Evolutionary conservation across 495 filamentous ascomycete species (phyloP), one percentile per base, ranked within the genome.

Genomic region (Neurospora hispaniola): DNA sequence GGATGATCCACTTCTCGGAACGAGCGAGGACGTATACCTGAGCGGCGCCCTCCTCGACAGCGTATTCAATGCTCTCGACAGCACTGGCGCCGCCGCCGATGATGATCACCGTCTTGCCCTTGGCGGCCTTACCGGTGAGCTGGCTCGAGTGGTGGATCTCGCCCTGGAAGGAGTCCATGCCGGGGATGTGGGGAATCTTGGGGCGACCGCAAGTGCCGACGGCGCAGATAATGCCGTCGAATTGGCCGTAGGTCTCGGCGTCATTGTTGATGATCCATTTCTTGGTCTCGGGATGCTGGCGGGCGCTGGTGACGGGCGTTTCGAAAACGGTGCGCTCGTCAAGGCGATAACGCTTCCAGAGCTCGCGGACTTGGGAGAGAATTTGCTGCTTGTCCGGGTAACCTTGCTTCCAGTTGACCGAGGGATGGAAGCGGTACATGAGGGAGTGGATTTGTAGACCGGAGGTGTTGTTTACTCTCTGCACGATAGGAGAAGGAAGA

Each of bases 391-490:
- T 89, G 69, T 90, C 86, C 0, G 93, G 93, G 77, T 96, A 96
- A 59, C 91, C 91, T 16, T 82, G 81, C n/a, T 85, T 81, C 88
- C 92, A 96, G 70, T 84, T 83, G 3, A 96, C 88, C 0, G 91
- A 92, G 0, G 93, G 93, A 73, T 94, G 92, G 80, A 96, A 97
- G 41, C 93, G 88, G 80, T 94, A 96, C 93, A 96, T 94, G 73
- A 94, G 81, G 54, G 90, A 92, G 79, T 96, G 91, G 44, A 96
- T 93, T 75, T 96, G 93, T 0, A 96, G 86, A 54, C 90, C 86
- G 2, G 91, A 93, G 11, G 93, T 94, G 73, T 91, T 92, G 84
- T 94, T 94, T 48, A 95, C 93, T 82, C 88, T 86, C 90, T 93
- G 48, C 20, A 18, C 10, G 11, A 23, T 23, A 59, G 5, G 11